Conservation (phyloP, 306 rosid species). For the Bauhinia variegata region DNA sequence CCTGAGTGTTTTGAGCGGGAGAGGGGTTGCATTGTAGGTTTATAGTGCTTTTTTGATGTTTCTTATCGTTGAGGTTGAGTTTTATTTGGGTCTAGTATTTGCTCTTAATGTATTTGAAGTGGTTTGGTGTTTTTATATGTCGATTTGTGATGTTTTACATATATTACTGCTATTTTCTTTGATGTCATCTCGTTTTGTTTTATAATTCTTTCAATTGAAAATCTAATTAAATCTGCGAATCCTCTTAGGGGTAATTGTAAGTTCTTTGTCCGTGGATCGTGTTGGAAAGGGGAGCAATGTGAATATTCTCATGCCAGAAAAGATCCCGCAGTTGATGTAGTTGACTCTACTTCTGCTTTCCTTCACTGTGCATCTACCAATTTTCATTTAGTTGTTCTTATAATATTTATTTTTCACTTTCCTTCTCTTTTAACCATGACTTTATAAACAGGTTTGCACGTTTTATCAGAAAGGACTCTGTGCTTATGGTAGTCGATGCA, state of each 20-base stretch:
- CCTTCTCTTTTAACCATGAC: background rate
- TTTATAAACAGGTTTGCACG: slow-evolving; percentile 62
- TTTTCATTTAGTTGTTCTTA: background rate
- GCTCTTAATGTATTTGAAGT: too few species aligned
- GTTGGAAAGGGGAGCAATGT: slow-evolving; percentile 21
- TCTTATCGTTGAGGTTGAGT: too few species aligned
- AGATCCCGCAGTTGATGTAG: slow-evolving; percentile 56
- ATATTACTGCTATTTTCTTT: too few species aligned
- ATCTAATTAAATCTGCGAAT: background rate
- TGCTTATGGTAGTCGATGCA: slow-evolving; percentile 87
- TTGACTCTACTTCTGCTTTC: background rate
- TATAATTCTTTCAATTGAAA: too few species aligned
- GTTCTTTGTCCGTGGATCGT: slow-evolving; percentile 26
- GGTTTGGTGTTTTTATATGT: too few species aligned
- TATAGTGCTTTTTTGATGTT: too few species aligned
- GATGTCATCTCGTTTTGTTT: too few species aligned
- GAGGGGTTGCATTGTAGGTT: too few species aligned
- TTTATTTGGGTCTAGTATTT: too few species aligned
- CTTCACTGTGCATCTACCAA: background rate
- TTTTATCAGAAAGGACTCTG: slow-evolving; percentile 74
- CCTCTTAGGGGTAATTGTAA: slow-evolving; percentile 33
- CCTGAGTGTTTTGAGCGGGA: too few species aligned
- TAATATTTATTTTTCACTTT: too few species aligned
- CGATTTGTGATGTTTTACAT: too few species aligned
- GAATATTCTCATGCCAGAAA: slow-evolving; percentile 25